Evolutionary conservation across 164 flowering plant species (phyloP), one percentile per base, ranked within the genome.

Genomic region (Stephania cephalantha): DNA sequence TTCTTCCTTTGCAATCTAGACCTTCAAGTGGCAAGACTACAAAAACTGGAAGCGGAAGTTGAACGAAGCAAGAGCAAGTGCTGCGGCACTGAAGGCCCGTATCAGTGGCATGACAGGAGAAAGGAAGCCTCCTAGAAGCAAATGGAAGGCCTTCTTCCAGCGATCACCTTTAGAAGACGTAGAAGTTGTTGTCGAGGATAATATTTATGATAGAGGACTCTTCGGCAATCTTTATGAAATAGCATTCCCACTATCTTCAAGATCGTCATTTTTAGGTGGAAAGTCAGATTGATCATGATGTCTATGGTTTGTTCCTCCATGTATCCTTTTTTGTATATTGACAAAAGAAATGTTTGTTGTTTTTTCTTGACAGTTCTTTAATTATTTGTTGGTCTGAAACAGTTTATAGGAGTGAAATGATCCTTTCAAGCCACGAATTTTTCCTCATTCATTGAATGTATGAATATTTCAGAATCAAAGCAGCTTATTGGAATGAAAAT

Each of bases 1-100:
- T 61, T 71, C 29, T 29, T 22, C 29, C 20, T 22, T 77, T 46
- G 68, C 46, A 61, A 71, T 58, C 18, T 70, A 93, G 98, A 89
- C 90, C 44, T 91, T 90, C 81, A 95, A 95, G 83, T 95, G 99
- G 98, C 85, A 90, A 77, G 97, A 93, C 48, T 85, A 93, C 81
- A 44, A 87, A 68, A 87, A 83, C 79, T 91, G 90, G 91, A 89
- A 86, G 81, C 86, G 76, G 82, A 90, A 86, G 81, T 63, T 95
- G 55, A 85, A 86, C 45, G 97, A 95, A 83, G 94, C 97, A 66
- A 90, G 81, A 82, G 91, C 86, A 12, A 90, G 97, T 74, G 80
- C 91, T 46, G 89, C 84, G 52, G 97, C 99, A 8, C 85, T 95
- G 7, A 91, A 85, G 81, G 89, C 90, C n/a, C 83, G 96, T 76